phyloP scores from a whole-genome alignment of 1,284 basidiomycete species.

The Ceraceosorus bombacis region DNA sequence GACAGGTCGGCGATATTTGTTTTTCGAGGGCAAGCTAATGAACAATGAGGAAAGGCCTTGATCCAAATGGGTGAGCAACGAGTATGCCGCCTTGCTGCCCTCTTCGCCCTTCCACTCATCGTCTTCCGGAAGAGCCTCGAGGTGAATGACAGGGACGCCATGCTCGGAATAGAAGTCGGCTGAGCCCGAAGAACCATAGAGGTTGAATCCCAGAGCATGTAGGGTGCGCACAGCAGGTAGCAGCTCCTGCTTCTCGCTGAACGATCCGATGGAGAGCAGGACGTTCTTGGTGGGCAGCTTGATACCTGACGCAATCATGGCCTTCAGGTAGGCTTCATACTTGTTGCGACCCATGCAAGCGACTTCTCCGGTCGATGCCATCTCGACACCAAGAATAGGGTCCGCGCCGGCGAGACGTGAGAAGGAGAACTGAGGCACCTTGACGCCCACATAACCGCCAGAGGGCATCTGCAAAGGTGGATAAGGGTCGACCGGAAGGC shows the following conservation, averaged over 20 bases:
- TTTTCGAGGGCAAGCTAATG: conserved; percentile 97
- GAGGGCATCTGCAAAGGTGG: conserved; percentile 73
- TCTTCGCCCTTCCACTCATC: conserved; percentile 40
- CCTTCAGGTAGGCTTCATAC: conserved; percentile 97
- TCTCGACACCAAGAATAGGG: conserved; percentile 97
- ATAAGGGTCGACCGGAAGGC: conserved; percentile 77
- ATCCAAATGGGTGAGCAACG: conserved; percentile 44
- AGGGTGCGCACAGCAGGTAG: conserved; percentile 93
- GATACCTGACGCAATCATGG: conserved; percentile 90
- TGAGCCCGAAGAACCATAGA: conserved; percentile 93
- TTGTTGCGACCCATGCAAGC: conserved; percentile 96
- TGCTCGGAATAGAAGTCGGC: conserved; percentile 54
- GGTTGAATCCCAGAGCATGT: conserved; percentile 85
- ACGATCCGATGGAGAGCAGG: conserved; percentile 86
- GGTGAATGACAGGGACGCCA: conserved; percentile 45
- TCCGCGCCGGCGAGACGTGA: conserved; percentile 90
- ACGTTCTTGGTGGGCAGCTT: conserved; percentile 91
- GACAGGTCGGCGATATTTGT: conserved; percentile 91
- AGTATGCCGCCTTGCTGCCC: conserved; percentile 42
- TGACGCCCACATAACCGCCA: conserved; percentile 89
- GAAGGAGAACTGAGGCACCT: conserved; percentile 98
- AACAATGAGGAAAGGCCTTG: conserved; percentile 61
- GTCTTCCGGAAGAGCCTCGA: conserved; percentile 46
- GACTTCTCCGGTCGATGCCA: conserved; percentile 99
- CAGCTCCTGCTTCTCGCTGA: conserved; percentile 95